Base-by-base conservation (phyloP, 164 flowering plant species). In the Santalum album region DNA sequence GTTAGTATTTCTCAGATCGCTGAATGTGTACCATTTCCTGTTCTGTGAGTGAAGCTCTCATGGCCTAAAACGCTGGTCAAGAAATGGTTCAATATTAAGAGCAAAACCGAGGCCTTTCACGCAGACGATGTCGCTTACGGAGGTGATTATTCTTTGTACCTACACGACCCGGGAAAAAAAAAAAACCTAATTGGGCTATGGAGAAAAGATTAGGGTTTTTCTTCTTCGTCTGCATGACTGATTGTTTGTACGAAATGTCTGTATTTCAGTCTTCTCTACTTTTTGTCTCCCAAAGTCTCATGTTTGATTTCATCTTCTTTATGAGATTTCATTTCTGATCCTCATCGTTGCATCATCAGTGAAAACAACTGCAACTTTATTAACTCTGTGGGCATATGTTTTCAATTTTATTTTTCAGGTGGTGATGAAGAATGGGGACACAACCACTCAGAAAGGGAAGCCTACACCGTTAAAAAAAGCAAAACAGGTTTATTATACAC, bases 391-490 rank as follows among this genome's bases (percentile, higher is more conserved):
- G 6, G 9, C 9, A 4, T 29, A 3, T 29, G 44, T 43, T 49
- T 60, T 60, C 2, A 1, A 4, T 4, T 12, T 22, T 9, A 2
- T 67, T 67, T 80, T 80, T 72, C 78, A 83, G 86, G 89, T 80
- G 87, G 72, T 74, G 88, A 78, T 83, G 84, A 78, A 75, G 85
- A 81, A 66, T 79, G 86, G 79, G 76, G 83, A 76, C 74, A 65
- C 82, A 84, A 74, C 64, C 79, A 67, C 68, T 67, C 70, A 36
- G 85, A 74, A 76, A 76, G 79, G 65, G 86, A 76, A 62, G 77
- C 79, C 60, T 81, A 82, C 88, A 81, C 86, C 44, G 62, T 86
- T 79, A 88, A 79, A 89, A 88, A 86, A 84, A 88, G 89, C 76
- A 92, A 62, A 78, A 78, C 94, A 84, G 98, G 96, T 92, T 67